A percentile compares a stretch with the other conserved stretches of the same genome.
Conservation (phyloP, 305 asterid genomes). For the Coffea humblotiana region DNA sequence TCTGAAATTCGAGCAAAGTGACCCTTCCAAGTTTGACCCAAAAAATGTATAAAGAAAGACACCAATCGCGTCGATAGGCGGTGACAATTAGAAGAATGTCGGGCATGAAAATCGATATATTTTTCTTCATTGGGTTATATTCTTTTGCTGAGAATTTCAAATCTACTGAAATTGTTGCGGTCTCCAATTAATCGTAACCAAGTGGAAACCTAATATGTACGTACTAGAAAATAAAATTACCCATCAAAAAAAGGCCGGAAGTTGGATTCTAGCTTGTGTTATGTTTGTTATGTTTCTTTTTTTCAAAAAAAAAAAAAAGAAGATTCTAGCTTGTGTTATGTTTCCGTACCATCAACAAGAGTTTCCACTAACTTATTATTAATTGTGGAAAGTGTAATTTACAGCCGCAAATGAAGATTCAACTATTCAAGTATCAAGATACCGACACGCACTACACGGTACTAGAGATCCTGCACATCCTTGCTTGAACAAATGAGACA, state of each 20-base stretch:
- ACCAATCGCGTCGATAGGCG: too few species aligned
- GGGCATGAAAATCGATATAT: too few species aligned
- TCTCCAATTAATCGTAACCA: neutral
- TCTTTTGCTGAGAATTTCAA: neutral
- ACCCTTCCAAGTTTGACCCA: too few species aligned
- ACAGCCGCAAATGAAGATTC: neutral
- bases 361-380: neutral
- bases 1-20: too few species aligned
- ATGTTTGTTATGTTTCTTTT: neutral
- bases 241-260: too few species aligned
- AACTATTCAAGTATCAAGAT: neutral
- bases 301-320: neutral
- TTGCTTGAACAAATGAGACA: constrained; percentile 5
- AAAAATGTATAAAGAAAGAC: too few species aligned
- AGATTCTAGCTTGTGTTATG: neutral
- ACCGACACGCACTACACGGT: too few species aligned
- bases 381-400: neutral
- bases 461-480: neutral
- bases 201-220: neutral
- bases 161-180: neutral
- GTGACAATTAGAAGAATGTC: too few species aligned
- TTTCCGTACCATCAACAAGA: neutral
- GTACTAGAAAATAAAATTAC: too few species aligned
- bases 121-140: neutral
- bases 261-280: too few species aligned